These are phyloP conservation scores for Rhododendron simsii DNA, from an alignment of 148 eudicot species.

Conservation along the genomic window DNA sequence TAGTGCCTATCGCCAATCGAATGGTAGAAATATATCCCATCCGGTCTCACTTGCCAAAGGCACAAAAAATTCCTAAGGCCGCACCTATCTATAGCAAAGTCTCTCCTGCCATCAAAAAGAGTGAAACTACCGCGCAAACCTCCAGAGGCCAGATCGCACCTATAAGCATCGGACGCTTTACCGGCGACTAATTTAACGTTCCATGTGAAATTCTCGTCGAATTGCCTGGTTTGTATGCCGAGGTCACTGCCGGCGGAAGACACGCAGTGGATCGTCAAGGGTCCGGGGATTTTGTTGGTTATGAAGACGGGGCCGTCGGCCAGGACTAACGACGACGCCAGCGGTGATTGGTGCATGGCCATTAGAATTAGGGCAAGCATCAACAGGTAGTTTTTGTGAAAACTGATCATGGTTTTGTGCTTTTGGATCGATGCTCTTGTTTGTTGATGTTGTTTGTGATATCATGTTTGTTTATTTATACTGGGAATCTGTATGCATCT, in stretches of 20 bases:
- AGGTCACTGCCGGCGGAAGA: background rate
- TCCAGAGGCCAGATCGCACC: background rate
- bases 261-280: background rate
- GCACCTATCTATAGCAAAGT: background rate
- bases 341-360: background rate
- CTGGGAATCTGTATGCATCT: background rate
- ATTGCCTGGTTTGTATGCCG: background rate
- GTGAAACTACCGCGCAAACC: background rate
- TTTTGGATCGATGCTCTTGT: background rate
- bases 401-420: background rate
- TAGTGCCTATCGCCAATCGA: background rate
- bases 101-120: background rate
- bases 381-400: background rate
- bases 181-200: background rate
- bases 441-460: background rate
- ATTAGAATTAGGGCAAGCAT: background rate
- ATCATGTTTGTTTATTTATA: background rate
- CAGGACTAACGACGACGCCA: background rate
- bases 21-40: background rate
- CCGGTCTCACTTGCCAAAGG: background rate
- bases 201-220: background rate
- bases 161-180: background rate
- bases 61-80: background rate
- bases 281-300: background rate
- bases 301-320: background rate